Percentiles rank a stretch among this genome's conserved stretches.
These are phyloP conservation scores for Solanum pinnatisectum DNA, from an alignment of 257 asterid species.

Conservation along the genomic window DNA sequence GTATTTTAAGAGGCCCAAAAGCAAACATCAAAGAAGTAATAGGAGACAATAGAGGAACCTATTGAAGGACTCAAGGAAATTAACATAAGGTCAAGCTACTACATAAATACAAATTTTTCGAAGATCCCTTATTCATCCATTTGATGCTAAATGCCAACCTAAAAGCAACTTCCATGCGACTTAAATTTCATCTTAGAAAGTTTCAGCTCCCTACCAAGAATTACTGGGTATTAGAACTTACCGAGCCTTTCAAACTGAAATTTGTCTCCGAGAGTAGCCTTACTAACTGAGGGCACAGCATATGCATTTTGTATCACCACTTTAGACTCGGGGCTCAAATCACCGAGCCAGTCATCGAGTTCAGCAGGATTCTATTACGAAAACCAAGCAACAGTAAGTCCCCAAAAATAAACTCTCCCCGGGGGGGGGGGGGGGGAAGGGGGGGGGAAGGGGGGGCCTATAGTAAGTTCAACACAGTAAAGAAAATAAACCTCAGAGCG, in stretches of 20 bases:
- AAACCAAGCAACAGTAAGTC: constrained; percentile 1
- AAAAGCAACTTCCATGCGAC: neutral
- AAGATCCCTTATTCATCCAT: neutral
- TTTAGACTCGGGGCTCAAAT: constrained; percentile 70
- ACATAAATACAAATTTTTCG: neutral
- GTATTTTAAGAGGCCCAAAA: neutral
- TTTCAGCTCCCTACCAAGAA: neutral
- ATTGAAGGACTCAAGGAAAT: neutral
- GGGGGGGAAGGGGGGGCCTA: neutral
- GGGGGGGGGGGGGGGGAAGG: neutral
- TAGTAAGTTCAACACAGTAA: neutral
- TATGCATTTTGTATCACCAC: constrained; percentile 52
- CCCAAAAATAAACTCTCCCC: neutral
- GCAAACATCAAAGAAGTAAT: neutral
- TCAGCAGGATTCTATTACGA: constrained; percentile 67
- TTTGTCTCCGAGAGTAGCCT: constrained; percentile 59
- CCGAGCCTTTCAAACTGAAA: constrained; percentile 97
- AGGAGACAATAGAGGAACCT: neutral
- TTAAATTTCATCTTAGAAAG: neutral
- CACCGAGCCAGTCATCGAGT: constrained; percentile 80
- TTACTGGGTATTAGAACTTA: constrained; percentile 14
- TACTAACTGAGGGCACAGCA: constrained; percentile 52
- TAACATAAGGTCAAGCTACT: neutral
- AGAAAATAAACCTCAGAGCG: constrained; percentile 61
- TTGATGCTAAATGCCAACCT: neutral